Conservation (phyloP, 352 stramenopile genomes). For the Globisporangium iwayamae region DNA sequence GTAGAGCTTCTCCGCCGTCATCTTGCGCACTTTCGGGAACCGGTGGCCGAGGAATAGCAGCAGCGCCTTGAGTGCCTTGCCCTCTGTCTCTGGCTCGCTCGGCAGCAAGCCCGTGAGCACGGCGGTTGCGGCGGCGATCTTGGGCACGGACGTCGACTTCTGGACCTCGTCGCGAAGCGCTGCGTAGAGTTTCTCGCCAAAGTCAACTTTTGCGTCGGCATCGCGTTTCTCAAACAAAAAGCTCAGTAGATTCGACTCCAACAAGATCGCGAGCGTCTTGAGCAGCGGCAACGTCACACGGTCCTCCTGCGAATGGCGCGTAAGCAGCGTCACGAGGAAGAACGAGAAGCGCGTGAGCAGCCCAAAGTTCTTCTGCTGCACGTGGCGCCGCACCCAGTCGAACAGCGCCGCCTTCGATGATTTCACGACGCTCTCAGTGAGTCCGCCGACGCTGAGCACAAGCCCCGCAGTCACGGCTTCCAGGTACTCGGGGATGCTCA, state of each 20-base stretch:
- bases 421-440: conserved; percentile 94
- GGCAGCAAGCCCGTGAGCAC: conserved; percentile 73
- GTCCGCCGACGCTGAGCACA: conserved; percentile 92
- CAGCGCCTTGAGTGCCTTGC: conserved; percentile 59
- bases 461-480: conserved; percentile 86
- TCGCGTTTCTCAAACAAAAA: conserved; percentile 53
- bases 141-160: conserved; percentile 52
- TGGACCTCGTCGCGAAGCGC: conserved; percentile 69
- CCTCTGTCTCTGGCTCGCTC: conserved; percentile 51
- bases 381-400: conserved; percentile 50
- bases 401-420: conserved; percentile 64
- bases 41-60: conserved; percentile 78
- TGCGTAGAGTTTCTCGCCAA: conserved; percentile 58
- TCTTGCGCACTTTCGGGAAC: conserved; percentile 83
- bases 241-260: conserved; percentile 54
- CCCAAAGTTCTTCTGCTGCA: conserved; percentile 56
- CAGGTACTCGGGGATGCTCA: conserved; percentile 87
- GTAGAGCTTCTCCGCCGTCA: conserved; percentile 82
- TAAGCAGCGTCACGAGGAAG: conserved; percentile 62
- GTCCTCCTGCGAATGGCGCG: conserved; percentile 59
- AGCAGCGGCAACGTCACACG: conserved; percentile 85
- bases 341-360: conserved; percentile 65
- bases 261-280: conserved; percentile 79
- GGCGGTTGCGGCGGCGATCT: conserved; percentile 62
- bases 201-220: conserved; percentile 28